Percentiles rank a stretch among this genome's conserved stretches.
Evolutionary conservation across 768 basidiomycete genomes (phyloP).

Genomic region (Paxillus involutus): DNA sequence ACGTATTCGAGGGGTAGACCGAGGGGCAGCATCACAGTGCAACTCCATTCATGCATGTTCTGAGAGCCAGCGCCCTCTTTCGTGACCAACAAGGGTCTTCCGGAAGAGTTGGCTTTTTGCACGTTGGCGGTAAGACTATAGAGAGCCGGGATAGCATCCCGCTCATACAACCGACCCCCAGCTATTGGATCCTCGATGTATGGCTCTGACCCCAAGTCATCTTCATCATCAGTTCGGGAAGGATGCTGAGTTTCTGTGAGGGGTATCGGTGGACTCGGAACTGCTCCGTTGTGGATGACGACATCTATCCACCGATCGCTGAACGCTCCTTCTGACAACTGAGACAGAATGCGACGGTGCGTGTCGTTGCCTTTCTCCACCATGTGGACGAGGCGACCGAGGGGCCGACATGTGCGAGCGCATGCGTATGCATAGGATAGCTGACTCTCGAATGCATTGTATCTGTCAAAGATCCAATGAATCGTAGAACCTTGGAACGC

Average conservation of each 20-base stretch:
- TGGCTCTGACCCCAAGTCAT: constrained; percentile 23
- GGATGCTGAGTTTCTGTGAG: constrained; percentile 40
- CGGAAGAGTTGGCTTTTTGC: constrained; percentile 8
- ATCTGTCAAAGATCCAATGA: constrained; percentile 34
- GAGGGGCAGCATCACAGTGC: constrained; percentile 48
- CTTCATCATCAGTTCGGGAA: constrained; percentile 48
- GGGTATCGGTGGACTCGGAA: constrained; percentile 45
- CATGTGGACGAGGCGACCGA: constrained; percentile 62
- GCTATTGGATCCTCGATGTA: constrained; percentile 64
- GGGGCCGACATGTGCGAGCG: constrained; percentile 44
- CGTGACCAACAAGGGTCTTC: constrained; percentile 20
- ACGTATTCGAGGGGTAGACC: constrained; percentile 41
- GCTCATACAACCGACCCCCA: constrained; percentile 54
- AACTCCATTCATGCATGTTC: constrained; percentile 35
- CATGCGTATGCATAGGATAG: constrained; percentile 58
- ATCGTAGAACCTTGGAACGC: background rate
- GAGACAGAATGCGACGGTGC: constrained; percentile 54
- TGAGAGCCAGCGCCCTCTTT: constrained; percentile 22
- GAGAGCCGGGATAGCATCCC: constrained; percentile 57
- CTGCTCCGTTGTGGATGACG: constrained; percentile 32
- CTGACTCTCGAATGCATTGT: constrained; percentile 50
- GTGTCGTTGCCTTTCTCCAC: constrained; percentile 55
- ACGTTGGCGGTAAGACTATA: constrained; percentile 45
- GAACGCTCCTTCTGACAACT: constrained; percentile 38
- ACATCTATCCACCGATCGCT: constrained; percentile 53